Conservation (phyloP, 1,284 basidiomycete genomes). For the Ganoderma lingzhi region DNA sequence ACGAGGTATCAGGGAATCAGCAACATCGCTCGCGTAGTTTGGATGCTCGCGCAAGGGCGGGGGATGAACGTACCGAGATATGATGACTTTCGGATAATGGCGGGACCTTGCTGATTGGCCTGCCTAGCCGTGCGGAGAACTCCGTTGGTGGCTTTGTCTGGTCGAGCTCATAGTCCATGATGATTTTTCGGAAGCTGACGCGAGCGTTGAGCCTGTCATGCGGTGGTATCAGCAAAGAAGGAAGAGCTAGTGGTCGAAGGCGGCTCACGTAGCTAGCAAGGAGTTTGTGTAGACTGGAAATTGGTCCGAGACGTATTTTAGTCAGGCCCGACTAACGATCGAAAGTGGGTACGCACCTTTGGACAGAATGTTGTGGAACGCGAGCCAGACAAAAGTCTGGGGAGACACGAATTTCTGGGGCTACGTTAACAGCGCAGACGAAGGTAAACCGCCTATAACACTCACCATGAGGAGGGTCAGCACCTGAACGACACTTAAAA, state of each 20-base stretch:
- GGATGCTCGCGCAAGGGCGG: background rate
- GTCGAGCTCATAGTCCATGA: conserved; percentile 17
- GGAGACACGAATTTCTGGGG: conserved; percentile 28
- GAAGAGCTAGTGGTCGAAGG: background rate
- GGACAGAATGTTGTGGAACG: conserved; percentile 29
- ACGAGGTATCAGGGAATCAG: background rate
- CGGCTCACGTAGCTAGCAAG: conserved; percentile 31
- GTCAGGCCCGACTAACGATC: background rate
- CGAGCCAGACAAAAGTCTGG: conserved; percentile 27
- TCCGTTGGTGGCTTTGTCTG: conserved; percentile 11
- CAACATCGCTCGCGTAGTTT: background rate
- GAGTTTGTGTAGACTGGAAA: conserved; percentile 27
- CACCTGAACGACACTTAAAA: conserved; percentile 17
- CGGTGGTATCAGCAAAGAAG: background rate
- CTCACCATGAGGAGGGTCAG: conserved; percentile 25
- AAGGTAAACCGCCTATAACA: background rate
- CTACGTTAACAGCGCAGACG: background rate
- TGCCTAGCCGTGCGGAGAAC: conserved; percentile 10
- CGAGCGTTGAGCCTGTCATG: conserved; percentile 28
- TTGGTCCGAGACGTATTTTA: background rate
- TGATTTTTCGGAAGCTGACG: conserved; percentile 22
- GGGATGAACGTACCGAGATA: conserved; percentile 14
- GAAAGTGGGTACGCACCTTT: conserved; percentile 15
- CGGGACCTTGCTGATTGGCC: conserved; percentile 11
- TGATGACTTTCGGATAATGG: conserved; percentile 8